Conservation (phyloP, 805 yeast genomes). For the Candida peoriensis region DNA sequence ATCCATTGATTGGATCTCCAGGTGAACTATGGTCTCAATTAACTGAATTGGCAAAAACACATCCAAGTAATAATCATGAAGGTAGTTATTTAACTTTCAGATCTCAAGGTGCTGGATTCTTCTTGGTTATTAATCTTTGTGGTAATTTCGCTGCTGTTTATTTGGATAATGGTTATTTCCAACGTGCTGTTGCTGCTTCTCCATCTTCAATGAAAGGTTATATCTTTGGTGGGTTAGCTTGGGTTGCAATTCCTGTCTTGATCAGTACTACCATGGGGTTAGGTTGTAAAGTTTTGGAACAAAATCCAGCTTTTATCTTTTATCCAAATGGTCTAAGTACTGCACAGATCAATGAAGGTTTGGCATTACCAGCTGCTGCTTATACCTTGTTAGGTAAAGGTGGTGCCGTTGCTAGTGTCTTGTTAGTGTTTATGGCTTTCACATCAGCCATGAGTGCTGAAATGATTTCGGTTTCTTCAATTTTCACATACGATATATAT, state of each 20-base stretch:
- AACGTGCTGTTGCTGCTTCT: constrained; percentile 80
- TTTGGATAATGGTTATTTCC: constrained; percentile 83
- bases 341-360: constrained; percentile 75
- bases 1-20: constrained; percentile 72
- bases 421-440: constrained; percentile 85
- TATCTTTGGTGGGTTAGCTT: constrained; percentile 80
- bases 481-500: constrained; percentile 82
- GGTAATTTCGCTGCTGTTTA: constrained; percentile 91
- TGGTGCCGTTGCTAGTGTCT: constrained; percentile 79
- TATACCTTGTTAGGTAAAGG: constrained; percentile 79
- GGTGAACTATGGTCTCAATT: constrained; percentile 72
- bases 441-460: constrained; percentile 93
- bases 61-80: constrained; percentile 69
- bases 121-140: constrained; percentile 80
- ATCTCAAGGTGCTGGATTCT: constrained; percentile 81
- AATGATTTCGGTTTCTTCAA: constrained; percentile 80
- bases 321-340: constrained; percentile 63
- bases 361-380: constrained; percentile 66
- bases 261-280: constrained; percentile 82
- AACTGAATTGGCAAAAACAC: constrained; percentile 48
- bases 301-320: constrained; percentile 69
- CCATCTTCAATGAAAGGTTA: constrained; percentile 87
- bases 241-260: constrained; percentile 88
- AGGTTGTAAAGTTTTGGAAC: constrained; percentile 73
- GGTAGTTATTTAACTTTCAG: constrained; percentile 89